Evolutionary conservation across 169 alveolate genomes (phyloP).

Genomic region (Theileria sp.): DNA sequence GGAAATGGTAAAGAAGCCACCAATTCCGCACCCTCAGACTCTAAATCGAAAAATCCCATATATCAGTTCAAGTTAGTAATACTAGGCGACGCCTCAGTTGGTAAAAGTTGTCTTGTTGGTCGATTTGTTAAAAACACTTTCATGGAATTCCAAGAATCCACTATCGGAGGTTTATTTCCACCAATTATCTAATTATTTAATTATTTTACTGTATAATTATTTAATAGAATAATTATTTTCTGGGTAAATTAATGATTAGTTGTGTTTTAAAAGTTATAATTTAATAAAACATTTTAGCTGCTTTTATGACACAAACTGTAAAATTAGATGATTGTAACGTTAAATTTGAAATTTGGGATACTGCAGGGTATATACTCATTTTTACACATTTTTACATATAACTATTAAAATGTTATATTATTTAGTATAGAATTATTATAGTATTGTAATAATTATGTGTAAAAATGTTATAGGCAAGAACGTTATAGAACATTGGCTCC

Average conservation of each 20-base stretch:
- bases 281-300: conserved; percentile 73
- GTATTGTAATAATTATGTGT: no score
- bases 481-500: conserved; percentile 87
- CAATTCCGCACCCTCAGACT: not conserved
- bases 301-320: conserved; percentile 85
- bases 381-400: not conserved
- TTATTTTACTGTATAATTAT: not conserved
- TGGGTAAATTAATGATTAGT: not conserved
- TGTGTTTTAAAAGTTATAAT: not conserved
- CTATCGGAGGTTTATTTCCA: conserved; percentile 81
- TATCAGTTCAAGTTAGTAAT: conserved; percentile 70
- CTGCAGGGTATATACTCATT: conserved; percentile 75
- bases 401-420: no score
- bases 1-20: not conserved
- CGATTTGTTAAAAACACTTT: conserved; percentile 83
- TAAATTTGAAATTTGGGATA: conserved; percentile 89
- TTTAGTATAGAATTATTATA: no score
- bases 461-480: conserved; percentile 70
- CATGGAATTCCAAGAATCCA: conserved; percentile 84
- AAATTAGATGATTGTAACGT: conserved; percentile 77
- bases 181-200: conserved; percentile 1
- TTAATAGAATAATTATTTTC: no score
- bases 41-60: conserved; percentile 17
- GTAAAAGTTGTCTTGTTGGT: conserved; percentile 86
- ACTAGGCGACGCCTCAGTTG: conserved; percentile 91